Conservation (phyloP, 352 stramenopile species). For the Halophytophthora batemanensis region DNA sequence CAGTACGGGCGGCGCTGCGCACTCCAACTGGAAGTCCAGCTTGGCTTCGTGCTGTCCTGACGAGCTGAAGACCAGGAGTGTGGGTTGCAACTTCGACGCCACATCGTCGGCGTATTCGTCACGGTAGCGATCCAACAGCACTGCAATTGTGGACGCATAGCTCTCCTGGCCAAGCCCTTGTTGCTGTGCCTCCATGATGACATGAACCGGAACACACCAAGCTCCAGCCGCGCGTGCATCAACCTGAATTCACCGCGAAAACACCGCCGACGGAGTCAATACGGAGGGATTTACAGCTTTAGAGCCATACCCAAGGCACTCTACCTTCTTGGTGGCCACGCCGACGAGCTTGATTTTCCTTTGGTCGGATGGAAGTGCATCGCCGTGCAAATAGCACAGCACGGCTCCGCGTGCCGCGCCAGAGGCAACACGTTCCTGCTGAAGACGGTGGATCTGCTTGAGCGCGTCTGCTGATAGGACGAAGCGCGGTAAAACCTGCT, state of each 20-base stretch:
- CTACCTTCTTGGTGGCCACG: slow-evolving; percentile 30
- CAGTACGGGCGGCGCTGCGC: slow-evolving; percentile 25
- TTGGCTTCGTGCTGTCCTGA: slow-evolving; percentile 25
- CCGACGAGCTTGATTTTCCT: slow-evolving; percentile 24
- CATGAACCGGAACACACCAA: slow-evolving; percentile 39
- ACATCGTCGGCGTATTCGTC: slow-evolving; percentile 38
- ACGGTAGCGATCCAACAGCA: slow-evolving; percentile 25
- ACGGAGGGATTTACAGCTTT: neutral
- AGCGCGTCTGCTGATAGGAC: slow-evolving; percentile 34
- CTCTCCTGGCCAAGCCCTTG: slow-evolving; percentile 18
- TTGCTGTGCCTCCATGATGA: slow-evolving; percentile 7
- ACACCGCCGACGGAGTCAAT: neutral
- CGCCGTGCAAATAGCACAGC: slow-evolving; percentile 43
- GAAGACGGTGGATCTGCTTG: slow-evolving; percentile 47
- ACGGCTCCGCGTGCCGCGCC: slow-evolving; percentile 8
- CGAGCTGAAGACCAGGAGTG: slow-evolving; percentile 35
- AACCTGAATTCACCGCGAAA: neutral
- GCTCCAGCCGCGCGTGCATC: slow-evolving; percentile 13
- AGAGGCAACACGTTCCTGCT: slow-evolving; percentile 8
- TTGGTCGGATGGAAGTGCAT: slow-evolving; percentile 10
- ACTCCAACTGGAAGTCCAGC: slow-evolving; percentile 50
- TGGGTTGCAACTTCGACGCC: slow-evolving; percentile 32
- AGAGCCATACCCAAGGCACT: neutral
- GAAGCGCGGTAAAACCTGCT: slow-evolving; percentile 51
- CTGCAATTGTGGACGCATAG: slow-evolving; percentile 30